phyloP scores from a whole-genome alignment of 129 eudicot species.

The Glebionis coronaria region DNA sequence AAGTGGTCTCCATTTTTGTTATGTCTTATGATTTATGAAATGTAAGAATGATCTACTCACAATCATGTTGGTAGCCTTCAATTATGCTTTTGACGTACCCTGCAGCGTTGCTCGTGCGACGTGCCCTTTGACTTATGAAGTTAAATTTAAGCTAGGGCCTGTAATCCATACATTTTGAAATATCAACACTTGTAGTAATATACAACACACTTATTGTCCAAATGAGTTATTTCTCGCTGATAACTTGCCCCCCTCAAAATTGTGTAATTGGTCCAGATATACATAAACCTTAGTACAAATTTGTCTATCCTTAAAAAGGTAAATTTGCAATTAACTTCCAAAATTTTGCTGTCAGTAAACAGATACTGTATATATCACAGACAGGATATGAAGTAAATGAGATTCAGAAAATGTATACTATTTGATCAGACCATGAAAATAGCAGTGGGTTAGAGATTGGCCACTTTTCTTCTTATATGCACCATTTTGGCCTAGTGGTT shows the following conservation, averaged over 20 bases:
- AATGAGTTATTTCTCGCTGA: too few species aligned
- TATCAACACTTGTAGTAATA: too few species aligned
- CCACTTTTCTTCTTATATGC: conserved; percentile 11
- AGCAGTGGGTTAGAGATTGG: not conserved
- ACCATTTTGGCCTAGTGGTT: conserved; percentile 12
- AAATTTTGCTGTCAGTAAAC: not conserved
- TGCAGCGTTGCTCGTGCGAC: not conserved
- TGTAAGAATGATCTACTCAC: conserved; percentile 4
- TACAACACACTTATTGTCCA: too few species aligned
- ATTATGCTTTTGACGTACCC: not conserved
- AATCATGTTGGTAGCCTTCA: not conserved
- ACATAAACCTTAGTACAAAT: too few species aligned
- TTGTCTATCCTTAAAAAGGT: too few species aligned
- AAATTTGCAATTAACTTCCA: not conserved
- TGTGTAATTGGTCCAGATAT: too few species aligned
- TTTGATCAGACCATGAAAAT: not conserved
- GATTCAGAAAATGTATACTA: conserved; percentile 1
- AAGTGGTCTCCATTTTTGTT: too few species aligned
- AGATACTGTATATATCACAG: not conserved
- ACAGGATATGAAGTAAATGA: not conserved
- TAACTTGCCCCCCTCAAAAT: too few species aligned
- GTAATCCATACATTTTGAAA: too few species aligned
- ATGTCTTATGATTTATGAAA: not conserved
- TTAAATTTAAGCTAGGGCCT: too few species aligned
- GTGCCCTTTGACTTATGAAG: conserved; percentile 5